These are phyloP conservation scores for Entomortierella lignicola DNA, from an alignment of 192 early-diverging fungal species.

Conservation along the genomic window DNA sequence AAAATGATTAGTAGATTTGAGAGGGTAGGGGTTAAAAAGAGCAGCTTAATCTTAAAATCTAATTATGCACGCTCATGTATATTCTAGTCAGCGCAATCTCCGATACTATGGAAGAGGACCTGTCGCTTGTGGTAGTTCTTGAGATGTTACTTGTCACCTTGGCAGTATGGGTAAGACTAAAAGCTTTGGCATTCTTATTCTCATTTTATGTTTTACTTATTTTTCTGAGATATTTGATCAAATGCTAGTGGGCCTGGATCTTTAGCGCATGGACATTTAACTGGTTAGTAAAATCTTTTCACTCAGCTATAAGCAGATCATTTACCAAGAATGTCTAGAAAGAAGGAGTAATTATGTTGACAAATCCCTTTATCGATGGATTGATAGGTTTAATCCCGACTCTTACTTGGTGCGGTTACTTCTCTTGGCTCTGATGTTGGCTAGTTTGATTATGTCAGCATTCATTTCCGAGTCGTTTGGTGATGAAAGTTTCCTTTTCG, in stretches of 20 bases:
- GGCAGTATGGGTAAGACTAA: conserved; percentile 46
- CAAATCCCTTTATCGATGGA: not conserved
- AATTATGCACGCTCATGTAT: too few relatives aligned
- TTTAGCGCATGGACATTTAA: conserved; percentile 35
- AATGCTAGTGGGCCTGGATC: conserved; percentile 42
- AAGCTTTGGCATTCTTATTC: too few relatives aligned
- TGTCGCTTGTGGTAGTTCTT: conserved; percentile 22
- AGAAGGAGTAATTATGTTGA: too few relatives aligned
- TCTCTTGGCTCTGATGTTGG: conserved; percentile 25
- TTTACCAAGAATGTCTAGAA: too few relatives aligned
- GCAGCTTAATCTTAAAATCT: too few relatives aligned
- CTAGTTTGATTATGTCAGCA: conserved; percentile 35
- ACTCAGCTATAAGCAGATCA: too few relatives aligned
- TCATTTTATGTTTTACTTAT: not conserved
- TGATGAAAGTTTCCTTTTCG: conserved; percentile 23
- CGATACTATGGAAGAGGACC: conserved; percentile 29
- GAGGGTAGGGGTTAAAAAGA: too few relatives aligned
- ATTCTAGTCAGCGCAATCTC: conserved; percentile 34
- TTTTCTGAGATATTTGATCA: too few relatives aligned
- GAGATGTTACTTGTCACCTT: conserved; percentile 38
- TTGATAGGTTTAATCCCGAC: conserved; percentile 42
- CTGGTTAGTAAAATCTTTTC: conserved; percentile 16
- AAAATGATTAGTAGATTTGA: too few relatives aligned
- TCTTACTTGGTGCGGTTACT: conserved; percentile 37
- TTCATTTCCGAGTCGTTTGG: conserved; percentile 15